Evolutionary conservation across 169 alveolate genomes (phyloP).

Genomic region (Plasmodium vinckei): DNA sequence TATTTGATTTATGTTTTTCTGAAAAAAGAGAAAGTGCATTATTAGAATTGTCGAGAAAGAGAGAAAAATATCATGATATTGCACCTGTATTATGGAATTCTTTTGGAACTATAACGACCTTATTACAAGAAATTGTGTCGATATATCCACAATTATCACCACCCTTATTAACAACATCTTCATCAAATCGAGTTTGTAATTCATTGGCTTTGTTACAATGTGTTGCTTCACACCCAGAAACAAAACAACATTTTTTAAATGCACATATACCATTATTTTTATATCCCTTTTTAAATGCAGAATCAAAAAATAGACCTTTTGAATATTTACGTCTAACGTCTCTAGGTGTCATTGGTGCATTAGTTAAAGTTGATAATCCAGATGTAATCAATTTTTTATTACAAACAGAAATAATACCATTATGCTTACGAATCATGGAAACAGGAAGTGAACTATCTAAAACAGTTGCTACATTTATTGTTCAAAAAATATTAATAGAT

Average conservation of each 20-base stretch:
- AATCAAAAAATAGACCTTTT: slow-evolving; percentile 95
- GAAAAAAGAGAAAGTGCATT: slow-evolving; percentile 98
- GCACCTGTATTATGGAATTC: slow-evolving; percentile 99
- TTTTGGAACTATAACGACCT: slow-evolving; percentile 97
- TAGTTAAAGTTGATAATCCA: slow-evolving; percentile 98
- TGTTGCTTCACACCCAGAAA: slow-evolving; percentile 98
- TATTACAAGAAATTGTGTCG: slow-evolving; percentile 94
- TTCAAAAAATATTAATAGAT: slow-evolving; percentile 97
- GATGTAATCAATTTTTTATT: slow-evolving; percentile 96
- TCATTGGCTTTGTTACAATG: slow-evolving; percentile 98
- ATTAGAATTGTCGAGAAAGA: slow-evolving; percentile 92
- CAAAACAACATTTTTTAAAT: slow-evolving; percentile 94
- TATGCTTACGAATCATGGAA: slow-evolving; percentile 99
- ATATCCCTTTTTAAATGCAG: slow-evolving; percentile 98
- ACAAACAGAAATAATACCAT: slow-evolving; percentile 97
- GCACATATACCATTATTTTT: slow-evolving; percentile 98
- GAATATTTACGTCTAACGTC: slow-evolving; percentile 98
- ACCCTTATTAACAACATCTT: slow-evolving; percentile 92
- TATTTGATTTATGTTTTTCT: slow-evolving; percentile 92
- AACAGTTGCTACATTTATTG: slow-evolving; percentile 98
- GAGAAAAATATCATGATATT: slow-evolving; percentile 93
- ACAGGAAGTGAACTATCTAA: slow-evolving; percentile 98
- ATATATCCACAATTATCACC: slow-evolving; percentile 92
- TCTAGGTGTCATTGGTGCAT: slow-evolving; percentile 99
- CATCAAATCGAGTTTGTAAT: slow-evolving; percentile 97